A percentile compares a stretch with the other conserved stretches of the same genome.
Conservation (phyloP, 179 eudicot genomes). For the Pouteria campechiana region DNA sequence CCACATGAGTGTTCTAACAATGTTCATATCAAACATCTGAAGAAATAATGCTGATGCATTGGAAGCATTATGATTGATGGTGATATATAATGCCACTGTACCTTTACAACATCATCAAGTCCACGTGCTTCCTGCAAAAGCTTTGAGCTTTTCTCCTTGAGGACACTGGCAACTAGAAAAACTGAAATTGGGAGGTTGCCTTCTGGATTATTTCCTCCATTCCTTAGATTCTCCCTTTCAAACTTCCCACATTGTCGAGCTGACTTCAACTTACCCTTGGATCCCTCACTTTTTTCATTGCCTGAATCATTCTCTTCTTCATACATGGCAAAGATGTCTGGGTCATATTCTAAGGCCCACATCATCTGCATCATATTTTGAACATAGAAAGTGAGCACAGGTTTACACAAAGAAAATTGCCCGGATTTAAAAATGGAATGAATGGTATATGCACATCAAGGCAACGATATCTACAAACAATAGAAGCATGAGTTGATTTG, state of each 20-base stretch:
- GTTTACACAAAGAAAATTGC: too few relatives aligned
- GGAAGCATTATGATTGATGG: too few relatives aligned
- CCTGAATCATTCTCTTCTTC: conserved; percentile 50
- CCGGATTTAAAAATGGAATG: too few relatives aligned
- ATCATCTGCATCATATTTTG: conserved; percentile 55
- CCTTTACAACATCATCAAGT: conserved; percentile 97
- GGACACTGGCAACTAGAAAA: conserved; percentile 87
- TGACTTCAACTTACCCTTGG: conserved; percentile 63
- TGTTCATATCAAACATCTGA: too few relatives aligned
- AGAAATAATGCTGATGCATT: too few relatives aligned
- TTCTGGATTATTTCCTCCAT: conserved; percentile 30
- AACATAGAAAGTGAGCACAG: too few relatives aligned
- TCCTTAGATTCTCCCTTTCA: conserved; percentile 70
- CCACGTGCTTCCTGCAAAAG: conserved; percentile 88
- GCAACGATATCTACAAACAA: too few relatives aligned
- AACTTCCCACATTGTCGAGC: conserved; percentile 73
- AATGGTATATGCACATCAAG: too few relatives aligned
- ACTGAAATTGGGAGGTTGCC: conserved; percentile 82
- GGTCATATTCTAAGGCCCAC: conserved; percentile 97
- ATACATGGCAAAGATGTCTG: conserved; percentile 56
- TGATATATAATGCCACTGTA: too few relatives aligned
- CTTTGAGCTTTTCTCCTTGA: conserved; percentile 82
- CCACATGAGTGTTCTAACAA: too few relatives aligned
- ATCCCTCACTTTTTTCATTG: conserved; percentile 33
- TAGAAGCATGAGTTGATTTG: too few relatives aligned